phyloP scores from a whole-genome alignment of 73 alveolate genomes.

The Blepharisma japonicum region DNA sequence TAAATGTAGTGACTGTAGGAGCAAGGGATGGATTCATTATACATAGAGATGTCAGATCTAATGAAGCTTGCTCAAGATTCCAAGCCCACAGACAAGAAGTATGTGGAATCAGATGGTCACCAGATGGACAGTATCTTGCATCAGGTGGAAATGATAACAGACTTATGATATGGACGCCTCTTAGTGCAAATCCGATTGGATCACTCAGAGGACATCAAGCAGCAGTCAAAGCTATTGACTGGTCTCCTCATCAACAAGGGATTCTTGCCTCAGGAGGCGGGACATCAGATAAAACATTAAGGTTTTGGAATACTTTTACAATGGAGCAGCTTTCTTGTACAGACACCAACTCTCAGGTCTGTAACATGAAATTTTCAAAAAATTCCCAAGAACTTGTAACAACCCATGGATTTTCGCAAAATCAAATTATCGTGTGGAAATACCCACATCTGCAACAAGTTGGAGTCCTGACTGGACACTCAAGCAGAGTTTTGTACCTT shows the following conservation, averaged over 20 bases:
- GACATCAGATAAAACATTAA: constrained; percentile 64
- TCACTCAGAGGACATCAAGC: constrained; percentile 83
- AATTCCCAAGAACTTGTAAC: constrained; percentile 85
- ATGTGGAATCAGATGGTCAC: constrained; percentile 97
- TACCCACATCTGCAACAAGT: constrained; percentile 91
- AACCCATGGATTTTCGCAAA: constrained; percentile 93
- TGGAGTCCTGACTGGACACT: constrained; percentile 81
- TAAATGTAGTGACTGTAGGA: constrained; percentile 79
- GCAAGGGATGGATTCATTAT: constrained; percentile 87
- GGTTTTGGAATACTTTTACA: constrained; percentile 94
- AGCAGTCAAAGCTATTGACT: constrained; percentile 97
- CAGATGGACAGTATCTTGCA: constrained; percentile 85
- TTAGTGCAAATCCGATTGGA: constrained; percentile 50
- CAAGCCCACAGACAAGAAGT: constrained; percentile 63
- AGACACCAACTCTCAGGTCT: constrained; percentile 92
- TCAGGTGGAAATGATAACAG: constrained; percentile 96
- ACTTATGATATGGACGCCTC: constrained; percentile 87
- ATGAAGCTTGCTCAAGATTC: constrained; percentile 44
- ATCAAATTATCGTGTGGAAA: constrained; percentile 86
- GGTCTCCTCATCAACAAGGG: constrained; percentile 98
- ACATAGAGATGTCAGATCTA: constrained; percentile 84
- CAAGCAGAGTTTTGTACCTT: constrained; percentile 86
- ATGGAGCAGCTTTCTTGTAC: constrained; percentile 43
- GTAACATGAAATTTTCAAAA: constrained; percentile 87
- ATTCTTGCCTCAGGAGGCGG: constrained; percentile 96